phyloP scores from a whole-genome alignment of 179 eudicot species.

The Spinacia oleracea region DNA sequence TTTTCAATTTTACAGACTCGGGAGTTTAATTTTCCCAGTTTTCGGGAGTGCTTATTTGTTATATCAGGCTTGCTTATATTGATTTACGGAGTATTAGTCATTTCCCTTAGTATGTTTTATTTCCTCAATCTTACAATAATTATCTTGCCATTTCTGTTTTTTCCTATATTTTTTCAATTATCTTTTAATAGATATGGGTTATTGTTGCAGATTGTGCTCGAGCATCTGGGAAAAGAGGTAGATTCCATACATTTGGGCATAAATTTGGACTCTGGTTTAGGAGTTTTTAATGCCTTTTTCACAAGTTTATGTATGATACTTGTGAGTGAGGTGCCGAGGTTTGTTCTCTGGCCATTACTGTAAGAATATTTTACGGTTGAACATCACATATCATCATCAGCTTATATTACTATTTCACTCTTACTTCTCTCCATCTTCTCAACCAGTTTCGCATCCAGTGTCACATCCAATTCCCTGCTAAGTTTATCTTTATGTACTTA shows the following conservation, averaged over 20 bases:
- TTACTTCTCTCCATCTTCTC: background rate
- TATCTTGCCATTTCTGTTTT: background rate
- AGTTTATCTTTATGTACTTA: background rate
- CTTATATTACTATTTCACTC: background rate
- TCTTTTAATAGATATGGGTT: conserved; percentile 4
- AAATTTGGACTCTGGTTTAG: conserved; percentile 75
- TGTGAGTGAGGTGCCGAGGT: conserved; percentile 99
- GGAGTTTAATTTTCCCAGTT: background rate
- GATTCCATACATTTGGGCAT: conserved; percentile 53
- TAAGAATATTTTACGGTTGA: background rate
- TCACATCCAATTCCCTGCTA: conserved; percentile 18
- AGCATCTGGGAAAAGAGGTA: conserved; percentile 57
- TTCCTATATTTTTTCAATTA: too few relatives aligned
- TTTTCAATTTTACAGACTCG: background rate
- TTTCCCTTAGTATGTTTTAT: background rate
- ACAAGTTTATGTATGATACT: conserved; percentile 94
- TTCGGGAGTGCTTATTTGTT: background rate
- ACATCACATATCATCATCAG: background rate
- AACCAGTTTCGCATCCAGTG: background rate
- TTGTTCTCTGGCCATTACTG: conserved; percentile 29
- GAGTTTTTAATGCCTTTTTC: conserved; percentile 87
- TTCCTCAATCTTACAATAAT: background rate
- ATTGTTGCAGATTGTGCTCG: conserved; percentile 61
- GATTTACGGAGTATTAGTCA: background rate
- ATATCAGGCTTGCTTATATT: background rate